Conservation (phyloP, 164 flowering plant genomes). For the Piper longum region DNA sequence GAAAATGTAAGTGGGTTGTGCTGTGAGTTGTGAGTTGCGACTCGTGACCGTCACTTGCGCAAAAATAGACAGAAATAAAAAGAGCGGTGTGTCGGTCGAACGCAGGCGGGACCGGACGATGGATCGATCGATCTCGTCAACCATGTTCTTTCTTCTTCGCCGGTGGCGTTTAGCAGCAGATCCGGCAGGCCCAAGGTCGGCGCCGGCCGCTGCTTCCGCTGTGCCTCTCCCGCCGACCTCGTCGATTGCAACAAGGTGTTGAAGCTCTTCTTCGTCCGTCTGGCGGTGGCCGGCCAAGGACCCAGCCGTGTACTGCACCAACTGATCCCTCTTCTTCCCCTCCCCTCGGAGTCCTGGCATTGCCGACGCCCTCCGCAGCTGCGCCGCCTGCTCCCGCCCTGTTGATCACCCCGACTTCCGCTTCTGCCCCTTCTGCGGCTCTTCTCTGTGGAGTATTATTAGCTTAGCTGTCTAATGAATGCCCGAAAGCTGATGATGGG, state of each 20-base stretch:
- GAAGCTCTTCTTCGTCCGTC: slow-evolving; percentile 69
- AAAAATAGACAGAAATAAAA: no score
- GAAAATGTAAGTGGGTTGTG: no score
- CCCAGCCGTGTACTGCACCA: slow-evolving; percentile 44
- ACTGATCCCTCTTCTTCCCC: slow-evolving; percentile 48
- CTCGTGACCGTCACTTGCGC: no score
- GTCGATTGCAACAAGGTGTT: slow-evolving; percentile 78
- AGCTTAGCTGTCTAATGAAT: neutral
- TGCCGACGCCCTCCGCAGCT: slow-evolving; percentile 29
- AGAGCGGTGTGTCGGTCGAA: no score
- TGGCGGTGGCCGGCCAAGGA: slow-evolving; percentile 78
- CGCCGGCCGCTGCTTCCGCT: slow-evolving; percentile 56
- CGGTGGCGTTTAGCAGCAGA: slow-evolving; percentile 75
- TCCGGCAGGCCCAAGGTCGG: slow-evolving; percentile 42
- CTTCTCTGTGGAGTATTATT: slow-evolving; percentile 23
- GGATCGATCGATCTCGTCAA: no score
- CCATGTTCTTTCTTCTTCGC: slow-evolving; percentile 83
- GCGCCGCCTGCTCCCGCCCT: slow-evolving; percentile 29
- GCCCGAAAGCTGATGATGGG: no score
- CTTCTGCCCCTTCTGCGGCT: slow-evolving; percentile 91
- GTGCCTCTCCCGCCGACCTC: slow-evolving; percentile 66
- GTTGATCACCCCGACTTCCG: slow-evolving; percentile 53
- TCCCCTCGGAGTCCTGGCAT: slow-evolving; percentile 17
- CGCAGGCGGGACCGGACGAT: no score
- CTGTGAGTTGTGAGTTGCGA: no score